phyloP scores from a whole-genome alignment of 2,329 filamentous ascomycete genomes.

The Hymenotorrendiella dingleyae region DNA sequence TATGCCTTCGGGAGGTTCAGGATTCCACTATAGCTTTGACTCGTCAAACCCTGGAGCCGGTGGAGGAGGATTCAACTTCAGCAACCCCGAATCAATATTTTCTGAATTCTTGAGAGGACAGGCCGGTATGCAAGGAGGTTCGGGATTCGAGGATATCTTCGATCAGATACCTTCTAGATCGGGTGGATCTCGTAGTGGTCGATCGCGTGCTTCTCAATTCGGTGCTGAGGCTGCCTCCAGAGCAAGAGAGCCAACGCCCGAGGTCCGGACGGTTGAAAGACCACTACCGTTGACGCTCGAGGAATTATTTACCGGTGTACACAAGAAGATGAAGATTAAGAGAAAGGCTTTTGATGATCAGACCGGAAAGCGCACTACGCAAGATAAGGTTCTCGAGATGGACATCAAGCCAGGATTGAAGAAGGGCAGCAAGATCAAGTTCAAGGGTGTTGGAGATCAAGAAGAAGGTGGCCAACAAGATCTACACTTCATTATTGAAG shows the following conservation, averaged over 20 bases:
- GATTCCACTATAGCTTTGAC: conserved; percentile 45
- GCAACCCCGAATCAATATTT: conserved; percentile 78
- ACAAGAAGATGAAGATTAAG: conserved; percentile 98
- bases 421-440: conserved; percentile 97
- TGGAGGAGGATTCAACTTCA: conserved; percentile 70
- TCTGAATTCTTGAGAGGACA: conserved; percentile 67
- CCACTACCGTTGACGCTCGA: conserved; percentile 76
- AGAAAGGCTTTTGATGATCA: conserved; percentile 84
- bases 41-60: conserved; percentile 38
- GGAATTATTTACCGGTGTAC: conserved; percentile 78
- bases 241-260: conserved; percentile 53
- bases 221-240: conserved; percentile 36
- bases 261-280: conserved; percentile 87
- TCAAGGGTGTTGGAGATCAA: conserved; percentile 94
- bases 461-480: conserved; percentile 95
- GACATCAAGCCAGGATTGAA: conserved; percentile 95
- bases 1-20: conserved; percentile 37
- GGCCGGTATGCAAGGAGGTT: conserved; percentile 35
- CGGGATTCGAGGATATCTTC: conserved; percentile 51
- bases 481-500: conserved; percentile 87
- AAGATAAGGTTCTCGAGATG: conserved; percentile 88
- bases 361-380: conserved; percentile 74
- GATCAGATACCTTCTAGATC: conserved; percentile 17
- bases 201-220: conserved; percentile 36
- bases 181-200: conserved; percentile 41